Conservation (phyloP, 768 basidiomycete species). For the Russula foetens region DNA sequence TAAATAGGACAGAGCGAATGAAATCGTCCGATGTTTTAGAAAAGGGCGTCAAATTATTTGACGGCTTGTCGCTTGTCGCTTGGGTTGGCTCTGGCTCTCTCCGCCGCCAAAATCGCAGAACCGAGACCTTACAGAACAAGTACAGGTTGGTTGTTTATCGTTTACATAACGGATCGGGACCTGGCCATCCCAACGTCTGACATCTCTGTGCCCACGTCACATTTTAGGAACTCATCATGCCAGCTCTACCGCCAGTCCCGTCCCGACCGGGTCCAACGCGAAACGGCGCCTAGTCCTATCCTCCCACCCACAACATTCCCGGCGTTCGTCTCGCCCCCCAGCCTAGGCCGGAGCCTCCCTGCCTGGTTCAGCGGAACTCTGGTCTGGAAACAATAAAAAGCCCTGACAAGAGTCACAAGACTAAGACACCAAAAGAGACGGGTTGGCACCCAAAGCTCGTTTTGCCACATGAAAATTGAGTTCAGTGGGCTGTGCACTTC, state of each 20-base stretch:
- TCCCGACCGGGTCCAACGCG: slow-evolving; percentile 17
- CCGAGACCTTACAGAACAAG: slow-evolving; percentile 3
- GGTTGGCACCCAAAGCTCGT: no score
- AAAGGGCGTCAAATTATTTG: background rate
- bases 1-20: slow-evolving; percentile 1
- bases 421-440: background rate
- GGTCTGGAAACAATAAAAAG: background rate
- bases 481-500: no score
- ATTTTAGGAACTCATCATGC: background rate
- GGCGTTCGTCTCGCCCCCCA: no score
- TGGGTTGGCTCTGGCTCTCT: no score
- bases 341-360: background rate
- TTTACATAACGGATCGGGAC: slow-evolving; percentile 15
- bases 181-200: background rate
- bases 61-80: background rate
- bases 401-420: background rate
- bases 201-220: background rate
- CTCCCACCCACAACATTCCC: background rate
- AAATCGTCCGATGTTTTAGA: slow-evolving; percentile 22
- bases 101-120: slow-evolving; percentile 3
- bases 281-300: background rate
- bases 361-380: background rate
- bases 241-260: background rate
- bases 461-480: no score
- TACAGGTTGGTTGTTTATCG: no score